Conservation (phyloP, 768 basidiomycete species). For the Hericium rajendrae region DNA sequence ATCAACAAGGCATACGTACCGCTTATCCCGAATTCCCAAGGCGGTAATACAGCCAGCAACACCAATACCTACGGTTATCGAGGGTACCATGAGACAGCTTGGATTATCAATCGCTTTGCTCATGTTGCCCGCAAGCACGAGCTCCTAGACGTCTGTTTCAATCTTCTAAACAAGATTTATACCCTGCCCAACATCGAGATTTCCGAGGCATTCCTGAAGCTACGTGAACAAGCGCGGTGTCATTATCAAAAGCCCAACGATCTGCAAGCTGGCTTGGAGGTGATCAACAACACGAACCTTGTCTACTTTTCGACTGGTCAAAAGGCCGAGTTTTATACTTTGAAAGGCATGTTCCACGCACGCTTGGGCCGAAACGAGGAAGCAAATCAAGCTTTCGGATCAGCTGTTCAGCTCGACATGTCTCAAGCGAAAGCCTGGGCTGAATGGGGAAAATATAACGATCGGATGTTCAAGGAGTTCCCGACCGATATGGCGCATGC, state of each 20-base stretch:
- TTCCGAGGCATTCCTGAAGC: constrained; percentile 96
- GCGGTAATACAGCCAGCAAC: constrained; percentile 40
- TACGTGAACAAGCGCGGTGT: constrained; percentile 96
- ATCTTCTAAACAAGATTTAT: constrained; percentile 93
- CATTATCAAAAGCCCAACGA: constrained; percentile 95
- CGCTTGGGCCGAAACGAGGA: constrained; percentile 80
- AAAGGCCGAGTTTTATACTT: constrained; percentile 96
- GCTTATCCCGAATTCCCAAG: constrained; percentile 53
- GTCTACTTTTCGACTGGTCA: constrained; percentile 93
- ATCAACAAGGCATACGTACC: constrained; percentile 97
- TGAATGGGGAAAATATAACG: constrained; percentile 93
- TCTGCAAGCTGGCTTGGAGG: constrained; percentile 88
- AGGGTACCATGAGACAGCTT: constrained; percentile 98
- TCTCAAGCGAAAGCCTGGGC: constrained; percentile 95
- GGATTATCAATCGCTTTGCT: constrained; percentile 99
- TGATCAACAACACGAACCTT: constrained; percentile 98
- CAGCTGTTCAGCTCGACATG: constrained; percentile 95
- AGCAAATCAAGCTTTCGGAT: constrained; percentile 84
- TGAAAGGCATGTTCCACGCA: constrained; percentile 98
- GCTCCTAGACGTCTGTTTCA: constrained; percentile 91
- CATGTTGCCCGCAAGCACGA: constrained; percentile 98
- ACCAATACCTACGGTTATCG: constrained; percentile 85
- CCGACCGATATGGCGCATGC: constrained; percentile 68
- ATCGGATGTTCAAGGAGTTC: constrained; percentile 84
- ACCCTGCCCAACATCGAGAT: constrained; percentile 99